Percentiles rank a stretch among this genome's conserved stretches.
Conservation (phyloP, 2,329 filamentous ascomycete genomes). For the Xylaria sp. region DNA sequence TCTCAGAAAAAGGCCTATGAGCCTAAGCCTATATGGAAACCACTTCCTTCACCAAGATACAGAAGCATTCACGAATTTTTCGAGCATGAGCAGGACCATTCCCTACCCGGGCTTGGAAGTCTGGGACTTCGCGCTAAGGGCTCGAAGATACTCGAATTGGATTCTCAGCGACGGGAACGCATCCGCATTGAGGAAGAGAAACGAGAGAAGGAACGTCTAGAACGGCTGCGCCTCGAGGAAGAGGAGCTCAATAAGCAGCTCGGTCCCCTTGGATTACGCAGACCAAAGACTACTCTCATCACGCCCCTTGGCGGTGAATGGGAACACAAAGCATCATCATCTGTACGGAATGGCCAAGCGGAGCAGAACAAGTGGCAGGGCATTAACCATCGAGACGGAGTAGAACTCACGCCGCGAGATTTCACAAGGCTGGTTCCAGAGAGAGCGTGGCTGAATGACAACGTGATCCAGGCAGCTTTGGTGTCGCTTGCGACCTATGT, state of each 20-base stretch:
- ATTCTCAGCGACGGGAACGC: conserved; percentile 12
- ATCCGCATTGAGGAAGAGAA: conserved; percentile 13
- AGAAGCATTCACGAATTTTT: conserved; percentile 28
- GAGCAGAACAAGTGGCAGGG: conserved; percentile 28
- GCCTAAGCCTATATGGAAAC: conserved; percentile 4
- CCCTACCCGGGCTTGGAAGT: conserved; percentile 27
- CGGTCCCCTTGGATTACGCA: conserved; percentile 28
- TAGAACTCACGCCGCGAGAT: conserved; percentile 58
- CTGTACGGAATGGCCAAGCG: conserved; percentile 9
- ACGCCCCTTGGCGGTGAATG: conserved; percentile 25
- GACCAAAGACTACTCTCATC: conserved; percentile 25
- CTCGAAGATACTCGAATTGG: conserved; percentile 20
- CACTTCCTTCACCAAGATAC: conserved; percentile 20
- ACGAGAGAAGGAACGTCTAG: conserved; percentile 1
- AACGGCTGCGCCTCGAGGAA: conserved; percentile 6
- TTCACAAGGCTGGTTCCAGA: conserved; percentile 63
- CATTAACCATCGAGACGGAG: conserved; percentile 46
- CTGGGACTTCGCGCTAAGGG: conserved; percentile 10
- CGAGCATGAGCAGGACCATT: conserved; percentile 25
- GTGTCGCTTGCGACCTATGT: conserved; percentile 61
- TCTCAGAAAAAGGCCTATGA: neutral
- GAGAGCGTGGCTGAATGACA: conserved; percentile 74
- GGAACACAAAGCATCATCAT: conserved; percentile 24
- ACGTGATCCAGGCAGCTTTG: conserved; percentile 71
- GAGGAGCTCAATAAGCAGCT: conserved; percentile 16